phyloP scores from a whole-genome alignment of 805 yeast genomes.

The Teunomyces tritomae region DNA sequence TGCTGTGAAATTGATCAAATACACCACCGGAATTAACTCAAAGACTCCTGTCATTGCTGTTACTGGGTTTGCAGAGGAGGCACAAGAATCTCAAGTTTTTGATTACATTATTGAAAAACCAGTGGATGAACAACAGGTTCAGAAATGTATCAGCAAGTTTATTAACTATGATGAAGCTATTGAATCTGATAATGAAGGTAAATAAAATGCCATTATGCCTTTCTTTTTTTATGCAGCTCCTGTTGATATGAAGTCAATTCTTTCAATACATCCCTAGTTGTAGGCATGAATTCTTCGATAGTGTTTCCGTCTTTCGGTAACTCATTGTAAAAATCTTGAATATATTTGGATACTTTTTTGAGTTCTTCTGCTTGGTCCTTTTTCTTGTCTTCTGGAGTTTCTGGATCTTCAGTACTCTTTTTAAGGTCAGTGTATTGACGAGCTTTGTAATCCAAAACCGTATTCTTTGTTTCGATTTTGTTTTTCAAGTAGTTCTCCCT shows the following conservation, averaged over 20 bases:
- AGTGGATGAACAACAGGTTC: slow-evolving; percentile 22
- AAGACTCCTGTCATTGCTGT: slow-evolving; percentile 74
- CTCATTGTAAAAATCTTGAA: background rate
- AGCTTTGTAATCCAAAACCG: background rate
- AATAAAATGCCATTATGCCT: background rate
- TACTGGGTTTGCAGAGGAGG: slow-evolving; percentile 71
- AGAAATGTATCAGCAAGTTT: slow-evolving; percentile 20
- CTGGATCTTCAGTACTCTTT: background rate
- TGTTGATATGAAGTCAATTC: background rate
- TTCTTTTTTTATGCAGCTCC: slow-evolving; percentile 1
- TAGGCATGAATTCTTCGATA: background rate
- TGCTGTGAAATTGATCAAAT: slow-evolving; percentile 70
- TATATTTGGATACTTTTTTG: background rate
- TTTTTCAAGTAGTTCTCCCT: slow-evolving; percentile 56
- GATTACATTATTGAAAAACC: slow-evolving; percentile 79
- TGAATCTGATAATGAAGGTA: slow-evolving; percentile 24
- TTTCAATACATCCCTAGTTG: slow-evolving; percentile 1
- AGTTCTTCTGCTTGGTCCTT: background rate
- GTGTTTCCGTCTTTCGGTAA: background rate
- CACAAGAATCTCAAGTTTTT: slow-evolving; percentile 51
- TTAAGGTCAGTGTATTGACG: background rate
- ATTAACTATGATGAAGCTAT: slow-evolving; percentile 23
- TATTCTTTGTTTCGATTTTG: slow-evolving; percentile 14
- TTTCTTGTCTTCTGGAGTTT: background rate
- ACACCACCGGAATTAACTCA: slow-evolving; percentile 75